phyloP scores from a whole-genome alignment of 306 rosid genomes.

The Inga laurina region DNA sequence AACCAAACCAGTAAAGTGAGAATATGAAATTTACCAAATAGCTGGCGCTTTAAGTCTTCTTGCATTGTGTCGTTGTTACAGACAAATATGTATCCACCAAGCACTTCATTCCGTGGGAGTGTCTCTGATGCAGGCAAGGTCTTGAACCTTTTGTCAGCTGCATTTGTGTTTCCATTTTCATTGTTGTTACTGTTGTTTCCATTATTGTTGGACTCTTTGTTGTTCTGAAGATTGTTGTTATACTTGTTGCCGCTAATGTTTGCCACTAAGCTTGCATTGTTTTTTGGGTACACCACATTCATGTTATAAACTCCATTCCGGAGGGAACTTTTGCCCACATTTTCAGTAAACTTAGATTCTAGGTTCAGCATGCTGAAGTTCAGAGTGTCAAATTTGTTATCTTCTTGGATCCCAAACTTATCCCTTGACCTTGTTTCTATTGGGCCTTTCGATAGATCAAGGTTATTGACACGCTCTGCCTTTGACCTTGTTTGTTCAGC shows the following conservation, averaged over 20 bases:
- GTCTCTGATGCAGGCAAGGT: slow-evolving; percentile 98
- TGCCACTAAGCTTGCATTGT: slow-evolving; percentile 54
- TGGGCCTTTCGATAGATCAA: slow-evolving; percentile 80
- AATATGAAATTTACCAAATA: slow-evolving; percentile 64
- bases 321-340: slow-evolving; percentile 58
- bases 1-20: not conserved
- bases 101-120: slow-evolving; percentile 95
- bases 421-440: slow-evolving; percentile 75
- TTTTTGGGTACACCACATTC: slow-evolving; percentile 78
- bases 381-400: slow-evolving; percentile 80
- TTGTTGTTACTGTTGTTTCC: slow-evolving; percentile 45
- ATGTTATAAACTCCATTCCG: slow-evolving; percentile 67
- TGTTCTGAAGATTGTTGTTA: slow-evolving; percentile 57
- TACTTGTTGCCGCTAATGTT: slow-evolving; percentile 69
- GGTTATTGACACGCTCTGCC: slow-evolving; percentile 91
- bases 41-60: slow-evolving; percentile 95
- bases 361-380: slow-evolving; percentile 79
- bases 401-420: slow-evolving; percentile 87
- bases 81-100: slow-evolving; percentile 98
- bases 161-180: slow-evolving; percentile 49
- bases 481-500: slow-evolving; percentile 93
- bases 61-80: slow-evolving; percentile 99
- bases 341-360: slow-evolving; percentile 70
- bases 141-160: slow-evolving; percentile 90
- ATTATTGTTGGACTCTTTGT: slow-evolving; percentile 62